phyloP scores from a whole-genome alignment of 495 filamentous ascomycete species.

The Penicillium taxi region DNA sequence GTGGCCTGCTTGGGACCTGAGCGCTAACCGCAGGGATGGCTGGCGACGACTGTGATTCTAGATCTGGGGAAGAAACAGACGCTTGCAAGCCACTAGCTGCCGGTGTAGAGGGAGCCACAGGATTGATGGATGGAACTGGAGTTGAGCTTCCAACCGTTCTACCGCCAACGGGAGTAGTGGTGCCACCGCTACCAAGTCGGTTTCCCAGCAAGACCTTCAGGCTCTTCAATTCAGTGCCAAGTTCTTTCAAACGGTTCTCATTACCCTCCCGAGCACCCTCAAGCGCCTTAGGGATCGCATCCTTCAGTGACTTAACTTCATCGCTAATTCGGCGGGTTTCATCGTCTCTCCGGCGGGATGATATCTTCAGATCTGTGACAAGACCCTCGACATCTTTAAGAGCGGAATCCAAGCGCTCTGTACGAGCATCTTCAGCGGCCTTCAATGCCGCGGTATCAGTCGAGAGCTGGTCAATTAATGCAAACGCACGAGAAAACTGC shows the following conservation, averaged over 20 bases:
- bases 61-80: conserved; percentile 23
- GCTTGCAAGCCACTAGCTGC: conserved; percentile 20
- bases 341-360: conserved; percentile 70
- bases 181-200: conserved; percentile 51
- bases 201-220: conserved; percentile 82
- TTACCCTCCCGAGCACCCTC: conserved; percentile 76
- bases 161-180: conserved; percentile 32
- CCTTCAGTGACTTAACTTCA: conserved; percentile 73
- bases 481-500: conserved; percentile 83
- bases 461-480: conserved; percentile 80
- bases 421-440: conserved; percentile 72
- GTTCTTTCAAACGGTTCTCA: conserved; percentile 72
- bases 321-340: conserved; percentile 79
- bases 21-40: conserved; percentile 29
- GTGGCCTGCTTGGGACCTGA: conserved; percentile 30
- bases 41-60: conserved; percentile 27
- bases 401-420: conserved; percentile 73
- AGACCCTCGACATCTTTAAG: conserved; percentile 78
- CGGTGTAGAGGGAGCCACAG: conserved; percentile 5
- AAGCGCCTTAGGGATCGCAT: conserved; percentile 78
- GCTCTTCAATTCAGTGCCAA: conserved; percentile 84
- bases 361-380: conserved; percentile 68
- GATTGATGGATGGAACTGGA: conserved; percentile 9
- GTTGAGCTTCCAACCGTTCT: conserved; percentile 20
- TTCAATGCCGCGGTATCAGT: conserved; percentile 86